These are phyloP conservation scores for Arachnomyces sp. DNA, from an alignment of 2,329 filamentous ascomycete species.

Conservation along the genomic window DNA sequence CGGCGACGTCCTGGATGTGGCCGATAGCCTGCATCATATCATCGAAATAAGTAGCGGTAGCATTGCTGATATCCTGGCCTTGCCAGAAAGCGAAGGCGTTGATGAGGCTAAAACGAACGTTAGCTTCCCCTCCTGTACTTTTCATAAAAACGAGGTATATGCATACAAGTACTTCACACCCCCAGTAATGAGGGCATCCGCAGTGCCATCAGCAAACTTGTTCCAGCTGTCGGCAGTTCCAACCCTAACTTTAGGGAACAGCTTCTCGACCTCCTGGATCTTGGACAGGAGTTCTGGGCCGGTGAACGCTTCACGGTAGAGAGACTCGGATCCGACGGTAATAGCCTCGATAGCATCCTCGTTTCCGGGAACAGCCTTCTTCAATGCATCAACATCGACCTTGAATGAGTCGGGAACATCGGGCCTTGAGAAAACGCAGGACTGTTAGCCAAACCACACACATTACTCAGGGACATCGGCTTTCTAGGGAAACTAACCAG, in stretches of 20 bases:
- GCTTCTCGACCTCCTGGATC: constrained; percentile 53
- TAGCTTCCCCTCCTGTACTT: neutral
- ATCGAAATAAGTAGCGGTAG: constrained; percentile 56
- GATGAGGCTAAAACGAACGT: constrained; percentile 37
- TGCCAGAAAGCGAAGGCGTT: constrained; percentile 72
- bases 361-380: constrained; percentile 36
- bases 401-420: constrained; percentile 55
- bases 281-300: constrained; percentile 51
- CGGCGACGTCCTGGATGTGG: constrained; percentile 53
- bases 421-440: constrained; percentile 38
- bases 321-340: constrained; percentile 61
- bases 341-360: constrained; percentile 57
- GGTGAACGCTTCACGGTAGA: constrained; percentile 62
- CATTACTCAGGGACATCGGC: neutral
- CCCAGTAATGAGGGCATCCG: constrained; percentile 52
- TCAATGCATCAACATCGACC: constrained; percentile 52
- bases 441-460: neutral
- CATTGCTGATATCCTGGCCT: constrained; percentile 49
- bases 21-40: constrained; percentile 57
- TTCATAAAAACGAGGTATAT: neutral
- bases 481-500: constrained; percentile 42
- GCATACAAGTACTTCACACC: constrained; percentile 52
- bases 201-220: constrained; percentile 60
- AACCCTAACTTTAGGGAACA: constrained; percentile 48
- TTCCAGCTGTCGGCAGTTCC: constrained; percentile 68